Evolutionary conservation across 331 rosid species (phyloP), one percentile per base, ranked within the genome.

Genomic region (Malus hybrid): DNA sequence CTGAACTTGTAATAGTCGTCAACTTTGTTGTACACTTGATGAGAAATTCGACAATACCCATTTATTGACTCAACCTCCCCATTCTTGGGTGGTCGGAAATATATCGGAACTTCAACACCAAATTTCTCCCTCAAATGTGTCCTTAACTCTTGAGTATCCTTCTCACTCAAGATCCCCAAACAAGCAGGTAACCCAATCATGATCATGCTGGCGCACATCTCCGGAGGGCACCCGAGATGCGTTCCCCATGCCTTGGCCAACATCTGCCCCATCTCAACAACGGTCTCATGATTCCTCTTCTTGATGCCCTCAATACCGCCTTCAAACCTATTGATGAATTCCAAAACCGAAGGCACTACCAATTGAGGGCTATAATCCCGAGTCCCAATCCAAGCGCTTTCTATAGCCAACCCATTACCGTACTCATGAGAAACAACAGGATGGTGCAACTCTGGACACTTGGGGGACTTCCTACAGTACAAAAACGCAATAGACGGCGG

Each of bases 301-400:
- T 84, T 89, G 75, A 95, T 95, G 66, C 97, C 97, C 68, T 92
- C 89, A 63, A 92, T 86, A 6, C 99, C 97, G 4, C 86, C 96
- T 75, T 95, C 96, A 60, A 95, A 95, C 83, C 97, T 78, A 68
- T 83, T 78, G 10, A 90, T 78, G 70, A 95, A 95, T 12, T 92
- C 96, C 84, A 92, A 53, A 63, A 61, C 97, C 0, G 83, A 76
- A 1, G 97, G 96, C 28, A 95, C 96, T 58, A 95, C 97, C 85
- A 95, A 68, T 13, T 92, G 97, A 13, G 99, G 73, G 78, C 99
- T 95, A 52, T 95, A 95, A 71, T 95, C 99, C 83, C 99, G 84
- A 0, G 99, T 95, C 63, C 99, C 99, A 82, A 92, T 90, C 97
- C 99, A 95, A 77, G 97, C 89, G 81, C 99, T 95, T 81, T 95